Evolutionary conservation across 2,329 filamentous ascomycete species (phyloP).

Genomic region (Arthrobotrys pseudoclavata): DNA sequence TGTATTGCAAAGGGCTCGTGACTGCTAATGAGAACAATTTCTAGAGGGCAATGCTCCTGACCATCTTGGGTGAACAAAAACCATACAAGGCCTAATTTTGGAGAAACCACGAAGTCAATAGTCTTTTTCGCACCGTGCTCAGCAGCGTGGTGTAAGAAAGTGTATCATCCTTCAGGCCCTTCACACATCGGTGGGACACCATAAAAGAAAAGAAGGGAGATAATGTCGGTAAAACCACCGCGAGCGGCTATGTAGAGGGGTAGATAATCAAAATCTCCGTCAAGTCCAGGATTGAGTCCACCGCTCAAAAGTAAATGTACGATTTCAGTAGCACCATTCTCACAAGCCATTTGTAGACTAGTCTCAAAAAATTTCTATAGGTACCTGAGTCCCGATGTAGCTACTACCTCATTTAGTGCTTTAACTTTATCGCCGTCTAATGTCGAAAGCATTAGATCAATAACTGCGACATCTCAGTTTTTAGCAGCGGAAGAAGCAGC

Average conservation of each 20-base stretch:
- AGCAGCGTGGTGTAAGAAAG: slow-evolving; percentile 33
- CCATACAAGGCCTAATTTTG: not conserved
- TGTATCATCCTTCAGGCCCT: slow-evolving; percentile 1
- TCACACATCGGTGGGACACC: slow-evolving; percentile 12
- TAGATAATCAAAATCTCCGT: not conserved
- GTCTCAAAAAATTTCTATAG: not conserved
- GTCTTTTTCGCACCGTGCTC: not conserved
- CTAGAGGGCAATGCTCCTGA: slow-evolving; percentile 15
- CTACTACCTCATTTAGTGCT: not conserved
- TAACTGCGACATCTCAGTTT: not conserved
- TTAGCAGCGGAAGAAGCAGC: not conserved
- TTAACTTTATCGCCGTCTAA: not conserved
- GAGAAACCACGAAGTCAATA: not conserved
- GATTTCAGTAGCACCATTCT: slow-evolving; percentile 23
- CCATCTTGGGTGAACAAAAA: slow-evolving; percentile 12
- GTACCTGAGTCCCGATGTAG: not conserved
- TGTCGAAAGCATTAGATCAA: not conserved
- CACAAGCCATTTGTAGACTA: slow-evolving; percentile 14
- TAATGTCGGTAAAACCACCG: slow-evolving; percentile 5
- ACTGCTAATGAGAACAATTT: slow-evolving; percentile 17
- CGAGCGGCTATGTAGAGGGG: slow-evolving; percentile 29
- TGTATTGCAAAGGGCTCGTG: slow-evolving; percentile 17
- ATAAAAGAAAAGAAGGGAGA: slow-evolving; percentile 38
- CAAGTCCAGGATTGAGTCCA: not conserved
- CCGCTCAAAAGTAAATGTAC: slow-evolving; percentile 23